These are phyloP conservation scores for Huiozyma naganishii DNA, from an alignment of 805 yeast species.

Conservation along the genomic window DNA sequence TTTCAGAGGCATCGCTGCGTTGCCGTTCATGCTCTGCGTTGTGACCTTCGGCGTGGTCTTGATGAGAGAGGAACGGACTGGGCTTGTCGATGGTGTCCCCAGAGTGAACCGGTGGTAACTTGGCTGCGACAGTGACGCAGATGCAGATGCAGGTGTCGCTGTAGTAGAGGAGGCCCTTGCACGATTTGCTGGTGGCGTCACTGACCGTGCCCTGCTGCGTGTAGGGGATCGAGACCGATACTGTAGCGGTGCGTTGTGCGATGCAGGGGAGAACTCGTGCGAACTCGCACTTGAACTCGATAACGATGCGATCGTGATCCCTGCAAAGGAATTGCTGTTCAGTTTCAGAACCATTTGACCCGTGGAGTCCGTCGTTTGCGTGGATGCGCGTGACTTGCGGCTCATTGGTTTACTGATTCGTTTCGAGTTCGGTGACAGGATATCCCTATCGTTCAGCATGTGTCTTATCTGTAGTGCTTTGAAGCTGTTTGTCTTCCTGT, in stretches of 20 bases:
- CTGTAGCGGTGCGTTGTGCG: too few relatives aligned
- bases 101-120: conserved; percentile 1
- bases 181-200: too few relatives aligned
- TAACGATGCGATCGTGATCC: not conserved
- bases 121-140: conserved; percentile 3
- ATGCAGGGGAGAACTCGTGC: too few relatives aligned
- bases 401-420: not conserved
- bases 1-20: not conserved
- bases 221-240: not conserved
- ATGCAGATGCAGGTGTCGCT: conserved; percentile 5
- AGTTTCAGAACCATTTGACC: not conserved
- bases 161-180: too few relatives aligned
- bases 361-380: not conserved
- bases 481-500: conserved; percentile 28
- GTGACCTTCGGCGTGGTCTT: not conserved
- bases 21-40: conserved; percentile 3
- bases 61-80: not conserved
- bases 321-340: not conserved
- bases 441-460: conserved; percentile 22
- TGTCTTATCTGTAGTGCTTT: conserved; percentile 28
- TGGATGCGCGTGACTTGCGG: not conserved
- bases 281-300: not conserved
- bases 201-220: not conserved
- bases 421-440: conserved; percentile 19
- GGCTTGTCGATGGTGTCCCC: not conserved